Evolutionary conservation across 371 early-diverging fungal species (phyloP).

Genomic region (Blastocladiella emersonii): DNA sequence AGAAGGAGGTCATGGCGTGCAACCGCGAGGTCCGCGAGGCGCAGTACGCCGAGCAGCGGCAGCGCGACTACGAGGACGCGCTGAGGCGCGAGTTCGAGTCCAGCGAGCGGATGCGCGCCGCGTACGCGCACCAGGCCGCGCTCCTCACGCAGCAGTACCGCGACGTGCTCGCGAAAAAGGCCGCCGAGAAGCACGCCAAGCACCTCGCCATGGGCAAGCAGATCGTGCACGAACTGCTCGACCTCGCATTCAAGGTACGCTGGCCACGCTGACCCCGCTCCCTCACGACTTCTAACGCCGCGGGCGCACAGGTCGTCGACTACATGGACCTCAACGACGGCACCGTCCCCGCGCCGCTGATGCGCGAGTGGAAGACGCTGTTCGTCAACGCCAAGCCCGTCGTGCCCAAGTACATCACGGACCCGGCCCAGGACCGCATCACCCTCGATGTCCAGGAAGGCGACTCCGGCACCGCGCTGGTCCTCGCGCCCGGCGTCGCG

Average conservation of each 20-base stretch:
- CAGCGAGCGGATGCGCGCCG: constrained; percentile 16
- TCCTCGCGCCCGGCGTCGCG: background rate
- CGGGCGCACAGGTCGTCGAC: constrained; percentile 22
- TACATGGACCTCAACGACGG: constrained; percentile 27
- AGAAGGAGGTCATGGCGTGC: constrained; percentile 32
- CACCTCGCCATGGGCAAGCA: constrained; percentile 13
- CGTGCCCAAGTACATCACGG: constrained; percentile 13
- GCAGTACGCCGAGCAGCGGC: constrained; percentile 32
- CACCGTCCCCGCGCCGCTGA: constrained; percentile 19
- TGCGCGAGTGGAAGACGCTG: constrained; percentile 34
- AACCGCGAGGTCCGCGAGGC: constrained; percentile 28
- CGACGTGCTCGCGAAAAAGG: constrained; percentile 24
- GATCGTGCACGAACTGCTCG: constrained; percentile 25
- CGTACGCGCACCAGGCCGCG: constrained; percentile 20
- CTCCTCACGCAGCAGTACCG: constrained; percentile 27
- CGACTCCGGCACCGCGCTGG: too few relatives aligned
- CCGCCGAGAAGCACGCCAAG: constrained; percentile 15
- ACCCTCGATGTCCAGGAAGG: background rate
- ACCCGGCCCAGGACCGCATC: constrained; percentile 21
- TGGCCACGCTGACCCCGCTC: background rate
- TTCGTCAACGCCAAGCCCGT: constrained; percentile 23
- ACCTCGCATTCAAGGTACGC: constrained; percentile 25
- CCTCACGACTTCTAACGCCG: background rate
- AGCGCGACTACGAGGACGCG: constrained; percentile 32
- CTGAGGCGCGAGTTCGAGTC: constrained; percentile 21